These are phyloP conservation scores for Rhizoctonia solani DNA, from an alignment of 1,284 basidiomycete species.

Conservation along the genomic window DNA sequence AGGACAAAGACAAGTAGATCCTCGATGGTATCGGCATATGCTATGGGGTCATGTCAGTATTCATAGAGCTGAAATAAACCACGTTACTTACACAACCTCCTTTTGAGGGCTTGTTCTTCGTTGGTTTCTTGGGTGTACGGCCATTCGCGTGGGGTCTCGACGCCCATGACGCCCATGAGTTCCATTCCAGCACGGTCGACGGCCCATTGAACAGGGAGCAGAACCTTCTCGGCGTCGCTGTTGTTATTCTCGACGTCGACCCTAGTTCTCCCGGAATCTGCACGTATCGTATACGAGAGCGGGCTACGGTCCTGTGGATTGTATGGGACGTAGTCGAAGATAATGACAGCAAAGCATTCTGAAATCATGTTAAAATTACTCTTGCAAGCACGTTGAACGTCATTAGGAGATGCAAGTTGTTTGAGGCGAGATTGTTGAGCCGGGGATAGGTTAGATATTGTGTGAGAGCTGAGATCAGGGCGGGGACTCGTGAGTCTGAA, in stretches of 20 bases:
- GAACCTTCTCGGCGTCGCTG: conserved; percentile 69
- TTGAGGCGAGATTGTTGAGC: conserved; percentile 54
- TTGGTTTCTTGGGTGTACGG: conserved; percentile 72
- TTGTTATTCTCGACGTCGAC: conserved; percentile 67
- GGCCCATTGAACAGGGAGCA: conserved; percentile 77
- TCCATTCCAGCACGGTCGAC: conserved; percentile 75
- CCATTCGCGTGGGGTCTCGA: conserved; percentile 65
- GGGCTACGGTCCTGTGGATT: conserved; percentile 45
- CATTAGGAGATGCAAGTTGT: conserved; percentile 53
- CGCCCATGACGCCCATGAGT: conserved; percentile 57
- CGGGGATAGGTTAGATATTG: conserved; percentile 50
- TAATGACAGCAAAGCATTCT: conserved; percentile 71
- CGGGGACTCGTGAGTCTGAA: conserved; percentile 55
- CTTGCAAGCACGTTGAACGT: conserved; percentile 63
- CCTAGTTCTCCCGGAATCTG: conserved; percentile 64
- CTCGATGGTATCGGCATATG: conserved; percentile 2
- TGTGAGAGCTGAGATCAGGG: conserved; percentile 61
- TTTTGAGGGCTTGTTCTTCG: conserved; percentile 52
- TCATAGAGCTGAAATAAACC: conserved; percentile 31
- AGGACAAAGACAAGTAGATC: conserved; percentile 57
- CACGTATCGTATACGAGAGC: conserved; percentile 71
- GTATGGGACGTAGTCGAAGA: conserved; percentile 63
- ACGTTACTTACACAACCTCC: conserved; percentile 35
- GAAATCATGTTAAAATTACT: conserved; percentile 74
- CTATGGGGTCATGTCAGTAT: conserved; percentile 30